phyloP scores from a whole-genome alignment of 129 eudicot genomes.

The Arctium lappa region DNA sequence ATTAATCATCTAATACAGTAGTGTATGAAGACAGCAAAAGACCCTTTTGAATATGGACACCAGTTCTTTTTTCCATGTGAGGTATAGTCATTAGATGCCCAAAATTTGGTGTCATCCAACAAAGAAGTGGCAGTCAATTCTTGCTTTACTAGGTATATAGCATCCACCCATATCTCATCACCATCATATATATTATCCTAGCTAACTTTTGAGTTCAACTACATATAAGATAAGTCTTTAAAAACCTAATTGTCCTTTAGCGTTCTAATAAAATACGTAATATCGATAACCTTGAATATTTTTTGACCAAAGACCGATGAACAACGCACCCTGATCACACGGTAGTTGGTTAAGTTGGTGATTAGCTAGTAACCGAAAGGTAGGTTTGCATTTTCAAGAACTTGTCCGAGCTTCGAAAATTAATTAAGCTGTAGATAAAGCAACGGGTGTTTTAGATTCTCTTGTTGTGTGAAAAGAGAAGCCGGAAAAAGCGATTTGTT shows the following conservation, averaged over 20 bases:
- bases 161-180: background rate
- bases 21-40: background rate
- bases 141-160: background rate
- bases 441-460: background rate
- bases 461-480: constrained; percentile 26
- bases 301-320: background rate
- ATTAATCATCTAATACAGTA: background rate
- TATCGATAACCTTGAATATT: background rate
- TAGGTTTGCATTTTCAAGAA: background rate
- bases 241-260: background rate
- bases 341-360: background rate
- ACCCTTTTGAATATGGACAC: background rate
- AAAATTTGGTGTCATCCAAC: constrained; percentile 9
- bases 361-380: background rate
- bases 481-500: background rate
- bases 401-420: background rate
- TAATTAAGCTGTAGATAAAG: constrained; percentile 3
- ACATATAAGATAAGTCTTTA: background rate
- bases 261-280: too few species aligned
- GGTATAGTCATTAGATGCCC: background rate
- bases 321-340: background rate
- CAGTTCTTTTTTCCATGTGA: constrained; percentile 9
- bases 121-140: constrained; percentile 9
- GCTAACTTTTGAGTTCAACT: background rate
- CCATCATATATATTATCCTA: background rate